Evolutionary conservation across 1,139 yeast species (phyloP).

Genomic region (Zygotorulaspora mrakii): DNA sequence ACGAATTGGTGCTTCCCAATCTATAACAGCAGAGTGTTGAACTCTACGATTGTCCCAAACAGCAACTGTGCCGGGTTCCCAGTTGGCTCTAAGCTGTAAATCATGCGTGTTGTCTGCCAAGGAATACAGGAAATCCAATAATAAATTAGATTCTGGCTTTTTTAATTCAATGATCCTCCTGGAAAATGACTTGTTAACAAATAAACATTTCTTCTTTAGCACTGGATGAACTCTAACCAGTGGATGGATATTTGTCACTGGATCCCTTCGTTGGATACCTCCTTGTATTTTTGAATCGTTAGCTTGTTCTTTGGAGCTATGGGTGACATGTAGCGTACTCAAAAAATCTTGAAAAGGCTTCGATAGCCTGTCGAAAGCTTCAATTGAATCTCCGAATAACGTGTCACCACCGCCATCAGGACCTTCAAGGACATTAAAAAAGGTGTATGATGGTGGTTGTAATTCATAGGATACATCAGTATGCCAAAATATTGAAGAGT

Average conservation of each 20-base stretch:
- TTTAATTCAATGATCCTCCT: slow-evolving; percentile 62
- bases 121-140: slow-evolving; percentile 50
- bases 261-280: slow-evolving; percentile 60
- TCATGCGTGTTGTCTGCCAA: slow-evolving; percentile 52
- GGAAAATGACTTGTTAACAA: slow-evolving; percentile 58
- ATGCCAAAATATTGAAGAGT: slow-evolving; percentile 52
- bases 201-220: slow-evolving; percentile 57
- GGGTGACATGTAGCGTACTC: slow-evolving; percentile 57
- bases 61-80: slow-evolving; percentile 61
- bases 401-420: slow-evolving; percentile 77
- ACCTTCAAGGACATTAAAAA: slow-evolving; percentile 57
- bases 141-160: slow-evolving; percentile 58
- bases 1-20: slow-evolving; percentile 53
- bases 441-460: slow-evolving; percentile 67
- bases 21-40: slow-evolving; percentile 59
- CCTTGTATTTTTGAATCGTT: slow-evolving; percentile 50
- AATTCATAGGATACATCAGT: slow-evolving; percentile 67
- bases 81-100: slow-evolving; percentile 53
- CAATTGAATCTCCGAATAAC: slow-evolving; percentile 58
- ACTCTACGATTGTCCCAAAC: slow-evolving; percentile 71
- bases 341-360: slow-evolving; percentile 55
- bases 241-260: slow-evolving; percentile 61
- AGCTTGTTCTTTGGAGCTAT: slow-evolving; percentile 70
- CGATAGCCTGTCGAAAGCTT: slow-evolving; percentile 66
- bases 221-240: slow-evolving; percentile 68